Evolutionary conservation across 768 basidiomycete species (phyloP).

Genomic region (Suillus bovinus): DNA sequence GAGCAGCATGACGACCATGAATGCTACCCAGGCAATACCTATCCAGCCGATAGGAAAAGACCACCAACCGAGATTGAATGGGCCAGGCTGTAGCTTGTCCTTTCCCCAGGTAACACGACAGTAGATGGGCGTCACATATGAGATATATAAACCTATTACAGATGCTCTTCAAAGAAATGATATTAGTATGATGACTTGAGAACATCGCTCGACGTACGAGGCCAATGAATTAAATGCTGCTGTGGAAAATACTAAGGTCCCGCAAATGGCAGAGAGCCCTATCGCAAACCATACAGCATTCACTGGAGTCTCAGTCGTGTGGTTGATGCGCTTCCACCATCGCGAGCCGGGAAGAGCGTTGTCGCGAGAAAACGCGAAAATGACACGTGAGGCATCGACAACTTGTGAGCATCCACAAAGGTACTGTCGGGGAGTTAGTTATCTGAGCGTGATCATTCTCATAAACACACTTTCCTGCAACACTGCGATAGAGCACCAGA

Average conservation of each 20-base stretch:
- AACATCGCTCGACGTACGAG: conserved; percentile 25
- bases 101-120: conserved; percentile 37
- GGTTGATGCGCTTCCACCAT: conserved; percentile 38
- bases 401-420: conserved; percentile 46
- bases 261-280: conserved; percentile 29
- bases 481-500: conserved; percentile 45
- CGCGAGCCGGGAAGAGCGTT: conserved; percentile 39
- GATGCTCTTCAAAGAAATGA: conserved; percentile 22
- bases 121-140: conserved; percentile 39
- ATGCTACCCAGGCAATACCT: conserved; percentile 33
- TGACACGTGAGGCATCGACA: conserved; percentile 47
- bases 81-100: conserved; percentile 34
- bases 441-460: neutral
- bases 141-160: conserved; percentile 37
- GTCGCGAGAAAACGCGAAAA: conserved; percentile 45
- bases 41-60: conserved; percentile 31
- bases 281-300: conserved; percentile 44
- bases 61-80: conserved; percentile 35
- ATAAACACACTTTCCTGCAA: conserved; percentile 37
- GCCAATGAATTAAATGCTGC: conserved; percentile 35
- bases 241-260: conserved; percentile 34
- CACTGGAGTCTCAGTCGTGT: conserved; percentile 34
- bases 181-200: neutral
- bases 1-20: conserved; percentile 34
- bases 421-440: conserved; percentile 27